phyloP scores from a whole-genome alignment of 2,329 filamentous ascomycete genomes.

The Cordyceps cicadae region DNA sequence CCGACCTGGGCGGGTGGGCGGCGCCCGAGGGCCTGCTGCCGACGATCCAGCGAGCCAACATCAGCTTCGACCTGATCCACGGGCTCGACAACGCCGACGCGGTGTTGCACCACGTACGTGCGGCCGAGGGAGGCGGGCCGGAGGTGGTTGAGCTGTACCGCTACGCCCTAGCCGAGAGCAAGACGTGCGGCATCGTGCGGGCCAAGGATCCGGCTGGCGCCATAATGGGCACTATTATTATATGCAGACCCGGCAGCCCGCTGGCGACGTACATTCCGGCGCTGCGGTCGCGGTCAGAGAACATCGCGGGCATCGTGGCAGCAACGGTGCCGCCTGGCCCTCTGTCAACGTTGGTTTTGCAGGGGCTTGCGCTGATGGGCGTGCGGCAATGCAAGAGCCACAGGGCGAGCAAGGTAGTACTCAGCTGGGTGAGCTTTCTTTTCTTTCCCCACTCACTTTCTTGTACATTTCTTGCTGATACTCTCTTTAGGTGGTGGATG shows the following conservation, averaged over 20 bases:
- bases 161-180: slow-evolving; percentile 61
- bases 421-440: slow-evolving; percentile 64
- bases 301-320: slow-evolving; percentile 68
- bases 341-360: slow-evolving; percentile 60
- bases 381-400: slow-evolving; percentile 75
- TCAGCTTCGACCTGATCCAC: slow-evolving; percentile 76
- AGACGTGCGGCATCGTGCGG: slow-evolving; percentile 71
- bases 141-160: slow-evolving; percentile 75
- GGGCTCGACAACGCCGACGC: slow-evolving; percentile 67
- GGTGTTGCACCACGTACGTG: slow-evolving; percentile 66
- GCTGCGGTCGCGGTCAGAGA: slow-evolving; percentile 50
- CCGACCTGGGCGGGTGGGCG: slow-evolving; percentile 63
- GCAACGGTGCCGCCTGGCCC: slow-evolving; percentile 64
- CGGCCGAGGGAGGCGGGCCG: slow-evolving; percentile 53
- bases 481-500: slow-evolving; percentile 51
- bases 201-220: slow-evolving; percentile 63
- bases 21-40: slow-evolving; percentile 70
- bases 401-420: slow-evolving; percentile 61
- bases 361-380: slow-evolving; percentile 72
- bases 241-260: slow-evolving; percentile 63
- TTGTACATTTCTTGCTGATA: slow-evolving; percentile 14
- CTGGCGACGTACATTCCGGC: slow-evolving; percentile 63
- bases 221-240: slow-evolving; percentile 69
- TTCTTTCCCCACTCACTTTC: background rate
- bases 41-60: slow-evolving; percentile 61